These are phyloP conservation scores for Lanmaoa rubissima DNA, from an alignment of 768 basidiomycete species.

Conservation along the genomic window DNA sequence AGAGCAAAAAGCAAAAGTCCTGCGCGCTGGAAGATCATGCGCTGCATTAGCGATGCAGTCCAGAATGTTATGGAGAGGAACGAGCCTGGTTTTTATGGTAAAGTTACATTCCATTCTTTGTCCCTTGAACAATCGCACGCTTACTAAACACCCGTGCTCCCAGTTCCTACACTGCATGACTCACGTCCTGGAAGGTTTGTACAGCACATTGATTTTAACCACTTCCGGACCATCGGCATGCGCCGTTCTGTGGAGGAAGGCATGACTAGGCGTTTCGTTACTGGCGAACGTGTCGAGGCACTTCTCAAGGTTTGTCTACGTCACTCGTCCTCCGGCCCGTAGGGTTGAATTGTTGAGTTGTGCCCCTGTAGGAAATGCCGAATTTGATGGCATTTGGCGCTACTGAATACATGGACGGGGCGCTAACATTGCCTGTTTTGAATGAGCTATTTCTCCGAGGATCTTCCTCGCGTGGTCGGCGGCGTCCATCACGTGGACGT, in stretches of 20 bases:
- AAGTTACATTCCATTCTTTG: conserved; percentile 20
- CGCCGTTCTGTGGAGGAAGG: conserved; percentile 89
- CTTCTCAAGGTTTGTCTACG: conserved; percentile 62
- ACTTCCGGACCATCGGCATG: conserved; percentile 97
- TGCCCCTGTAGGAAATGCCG: conserved; percentile 69
- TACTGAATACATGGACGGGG: conserved; percentile 98
- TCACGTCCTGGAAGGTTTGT: conserved; percentile 78
- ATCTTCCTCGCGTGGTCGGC: conserved; percentile 61
- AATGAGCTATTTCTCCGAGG: conserved; percentile 92
- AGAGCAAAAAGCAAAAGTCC: conserved; percentile 78
- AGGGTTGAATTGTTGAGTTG: conserved; percentile 6
- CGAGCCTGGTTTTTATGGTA: conserved; percentile 73
- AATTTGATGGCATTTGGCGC: conserved; percentile 88
- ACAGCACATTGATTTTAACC: conserved; percentile 89
- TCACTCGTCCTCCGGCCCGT: conserved; percentile 2
- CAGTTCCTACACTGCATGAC: conserved; percentile 69
- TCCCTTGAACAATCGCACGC: not conserved
- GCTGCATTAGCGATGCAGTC: conserved; percentile 75
- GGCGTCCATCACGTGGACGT: conserved; percentile 67
- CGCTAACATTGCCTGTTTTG: conserved; percentile 79
- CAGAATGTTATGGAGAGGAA: conserved; percentile 63
- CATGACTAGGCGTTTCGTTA: conserved; percentile 88
- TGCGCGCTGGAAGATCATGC: conserved; percentile 79
- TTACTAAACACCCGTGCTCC: not conserved
- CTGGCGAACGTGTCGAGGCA: conserved; percentile 77